Conservation (phyloP, 1,139 yeast species). For the Pichia sp. region DNA sequence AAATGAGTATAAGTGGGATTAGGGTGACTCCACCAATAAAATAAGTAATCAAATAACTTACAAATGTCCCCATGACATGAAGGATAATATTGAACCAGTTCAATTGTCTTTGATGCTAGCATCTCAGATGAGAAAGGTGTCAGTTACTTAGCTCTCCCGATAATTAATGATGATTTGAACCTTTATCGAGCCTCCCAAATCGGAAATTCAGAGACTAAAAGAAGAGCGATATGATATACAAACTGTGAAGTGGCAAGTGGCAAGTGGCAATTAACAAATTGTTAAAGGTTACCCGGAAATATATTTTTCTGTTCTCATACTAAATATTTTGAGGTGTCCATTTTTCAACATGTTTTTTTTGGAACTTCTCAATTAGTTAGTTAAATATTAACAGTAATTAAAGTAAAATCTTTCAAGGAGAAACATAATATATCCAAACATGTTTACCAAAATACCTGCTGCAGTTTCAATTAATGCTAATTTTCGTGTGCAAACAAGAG, state of each 20-base stretch:
- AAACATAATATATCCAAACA: neutral
- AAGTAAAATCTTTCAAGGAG: neutral
- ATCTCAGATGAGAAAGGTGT: too few species aligned
- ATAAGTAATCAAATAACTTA: constrained; percentile 32
- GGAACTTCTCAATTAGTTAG: neutral
- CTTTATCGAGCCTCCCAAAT: too few species aligned
- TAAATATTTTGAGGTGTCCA: neutral
- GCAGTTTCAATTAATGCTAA: neutral
- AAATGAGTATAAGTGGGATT: constrained; percentile 47
- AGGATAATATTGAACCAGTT: too few species aligned
- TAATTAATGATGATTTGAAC: too few species aligned
- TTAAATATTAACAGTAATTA: too few species aligned
- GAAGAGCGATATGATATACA: too few species aligned
- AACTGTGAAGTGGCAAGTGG: too few species aligned
- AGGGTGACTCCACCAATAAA: constrained; percentile 77
- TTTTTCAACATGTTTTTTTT: neutral
- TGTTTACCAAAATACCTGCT: constrained; percentile 7
- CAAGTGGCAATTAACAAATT: neutral
- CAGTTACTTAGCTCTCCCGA: too few species aligned
- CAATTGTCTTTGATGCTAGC: too few species aligned
- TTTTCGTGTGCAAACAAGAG: constrained; percentile 10
- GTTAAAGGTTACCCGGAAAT: neutral
- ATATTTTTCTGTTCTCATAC: too few species aligned
- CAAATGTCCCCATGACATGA: constrained; percentile 13
- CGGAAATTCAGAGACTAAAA: too few species aligned